Base-by-base conservation (phyloP, 106 monocot genomes). In the Acorus calamus region DNA sequence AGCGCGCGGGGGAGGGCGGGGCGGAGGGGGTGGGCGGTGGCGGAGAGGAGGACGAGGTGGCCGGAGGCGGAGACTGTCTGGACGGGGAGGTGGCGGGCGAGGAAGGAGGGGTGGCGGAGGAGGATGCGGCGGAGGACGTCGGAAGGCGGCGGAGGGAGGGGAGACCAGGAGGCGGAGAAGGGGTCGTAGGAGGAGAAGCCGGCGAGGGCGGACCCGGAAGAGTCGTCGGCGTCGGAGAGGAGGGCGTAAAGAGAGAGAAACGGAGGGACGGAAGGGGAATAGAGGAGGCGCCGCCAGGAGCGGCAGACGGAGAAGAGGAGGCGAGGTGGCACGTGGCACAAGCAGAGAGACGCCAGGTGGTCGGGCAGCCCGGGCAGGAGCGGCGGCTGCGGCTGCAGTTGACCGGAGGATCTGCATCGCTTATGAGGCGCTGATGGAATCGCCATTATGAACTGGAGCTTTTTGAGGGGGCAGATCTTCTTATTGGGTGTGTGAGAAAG, bases 51-150 rank as follows among this genome's bases (percentile, higher is more conserved):
- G 59, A 83, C 66, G 57, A 85, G 80, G 56, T 56, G 60, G 66
- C 61, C 62, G 56, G 67, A 14, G 43, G 63, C 64, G 46, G 88
- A 12, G 53, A 84, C 56, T 69, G 88, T 61, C 57, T 93, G 92
- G 57, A 93, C 52, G 7, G 92, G 85, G 68, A 93, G 67, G 58
- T 50, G 55, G 46, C 88, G 82, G 47, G 92, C 66, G 57, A 88
- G 11, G 82, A 93, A 93, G 46, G 79, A 78, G 42, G 92, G 92
- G 71, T 93, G 92, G 41, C 62, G 62, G 61, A 81, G 69, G 69
- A 73, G 71, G 59, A 79, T 66, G 3, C 51, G 50, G n/a, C 59
- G 75, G 2, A 62, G 75, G 43, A 28, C 67, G 49, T 46, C 57
- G 47, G 75, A 60, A 8, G 78, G 83, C 7, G 78, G 82, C 3